Percentiles rank a stretch among this genome's conserved stretches.
phyloP scores from a whole-genome alignment of 805 yeast species.

The Metschnikowia matae region DNA sequence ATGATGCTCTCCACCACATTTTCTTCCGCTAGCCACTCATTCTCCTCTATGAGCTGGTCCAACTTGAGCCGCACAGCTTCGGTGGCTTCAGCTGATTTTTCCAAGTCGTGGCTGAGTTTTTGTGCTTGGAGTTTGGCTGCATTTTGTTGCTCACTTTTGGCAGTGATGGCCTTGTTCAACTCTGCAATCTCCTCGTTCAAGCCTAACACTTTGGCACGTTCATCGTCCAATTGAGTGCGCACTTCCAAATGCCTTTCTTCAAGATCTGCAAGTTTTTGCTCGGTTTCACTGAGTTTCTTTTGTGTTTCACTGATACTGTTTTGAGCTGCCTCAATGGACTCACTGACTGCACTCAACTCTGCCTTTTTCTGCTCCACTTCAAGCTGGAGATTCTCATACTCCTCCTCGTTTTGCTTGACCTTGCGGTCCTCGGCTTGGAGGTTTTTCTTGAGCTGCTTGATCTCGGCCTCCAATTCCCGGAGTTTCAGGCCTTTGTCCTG shows the following conservation, averaged over 20 bases:
- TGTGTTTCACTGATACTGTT: conserved; percentile 28
- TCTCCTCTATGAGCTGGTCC: conserved; percentile 46
- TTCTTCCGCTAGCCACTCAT: conserved; percentile 72
- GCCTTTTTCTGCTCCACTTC: conserved; percentile 63
- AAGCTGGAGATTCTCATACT: conserved; percentile 60
- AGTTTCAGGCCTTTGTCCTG: conserved; percentile 78
- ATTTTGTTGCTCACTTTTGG: conserved; percentile 41
- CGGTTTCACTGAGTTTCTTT: conserved; percentile 8
- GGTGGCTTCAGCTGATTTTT: conserved; percentile 40
- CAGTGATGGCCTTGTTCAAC: conserved; percentile 43
- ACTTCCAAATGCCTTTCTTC: conserved; percentile 17
- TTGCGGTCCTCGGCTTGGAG: conserved; percentile 39
- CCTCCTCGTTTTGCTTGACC: conserved; percentile 46
- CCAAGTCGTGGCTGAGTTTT: conserved; percentile 52
- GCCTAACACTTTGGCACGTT: conserved; percentile 58
- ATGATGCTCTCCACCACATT: conserved; percentile 52
- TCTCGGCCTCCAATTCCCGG: conserved; percentile 55
- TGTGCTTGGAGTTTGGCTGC: conserved; percentile 51
- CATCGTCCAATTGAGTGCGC: conserved; percentile 42
- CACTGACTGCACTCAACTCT: conserved; percentile 49
- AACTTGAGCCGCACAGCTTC: conserved; percentile 35
- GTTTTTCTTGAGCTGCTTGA: conserved; percentile 29
- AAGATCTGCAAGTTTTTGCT: conserved; percentile 24
- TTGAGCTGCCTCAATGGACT: conserved; percentile 36
- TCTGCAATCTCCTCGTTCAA: conserved; percentile 74